These are phyloP conservation scores for Paramecium primaurelia DNA, from an alignment of 73 alveolate genomes.

Conservation along the genomic window DNA sequence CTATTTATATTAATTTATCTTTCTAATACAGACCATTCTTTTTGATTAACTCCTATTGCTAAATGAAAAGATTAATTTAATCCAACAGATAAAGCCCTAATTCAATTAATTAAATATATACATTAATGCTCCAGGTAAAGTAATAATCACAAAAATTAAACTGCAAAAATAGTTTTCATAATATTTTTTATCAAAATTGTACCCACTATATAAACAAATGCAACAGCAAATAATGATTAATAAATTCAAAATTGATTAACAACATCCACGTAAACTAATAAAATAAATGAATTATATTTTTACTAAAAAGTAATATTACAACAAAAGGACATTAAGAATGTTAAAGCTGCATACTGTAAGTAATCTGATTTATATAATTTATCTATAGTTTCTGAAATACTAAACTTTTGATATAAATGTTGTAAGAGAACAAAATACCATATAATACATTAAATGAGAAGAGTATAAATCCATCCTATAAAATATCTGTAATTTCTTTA, in stretches of 20 bases:
- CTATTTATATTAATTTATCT: not conserved
- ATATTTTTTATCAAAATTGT: not conserved
- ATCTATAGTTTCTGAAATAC: not conserved
- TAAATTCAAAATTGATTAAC: not conserved
- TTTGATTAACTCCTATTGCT: not conserved
- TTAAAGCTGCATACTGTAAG: not conserved
- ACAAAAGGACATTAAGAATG: not conserved
- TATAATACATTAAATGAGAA: not conserved
- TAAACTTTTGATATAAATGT: not conserved
- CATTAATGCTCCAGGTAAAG: not conserved
- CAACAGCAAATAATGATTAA: not conserved
- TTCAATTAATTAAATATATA: not conserved
- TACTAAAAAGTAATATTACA: not conserved
- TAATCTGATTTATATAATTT: not conserved
- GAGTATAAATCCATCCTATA: slow-evolving; percentile 55
- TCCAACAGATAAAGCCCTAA: not conserved
- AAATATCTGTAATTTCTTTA: slow-evolving; percentile 87
- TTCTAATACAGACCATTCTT: not conserved
- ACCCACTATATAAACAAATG: not conserved
- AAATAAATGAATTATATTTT: not conserved
- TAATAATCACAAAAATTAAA: not conserved
- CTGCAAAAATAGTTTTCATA: not conserved
- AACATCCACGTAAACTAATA: not conserved
- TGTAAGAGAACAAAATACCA: not conserved
- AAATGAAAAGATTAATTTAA: not conserved